Percentiles rank a stretch among this genome's conserved stretches.
These are phyloP conservation scores for Kazachstania sp. DNA, from an alignment of 1,139 yeast species.

Conservation along the genomic window DNA sequence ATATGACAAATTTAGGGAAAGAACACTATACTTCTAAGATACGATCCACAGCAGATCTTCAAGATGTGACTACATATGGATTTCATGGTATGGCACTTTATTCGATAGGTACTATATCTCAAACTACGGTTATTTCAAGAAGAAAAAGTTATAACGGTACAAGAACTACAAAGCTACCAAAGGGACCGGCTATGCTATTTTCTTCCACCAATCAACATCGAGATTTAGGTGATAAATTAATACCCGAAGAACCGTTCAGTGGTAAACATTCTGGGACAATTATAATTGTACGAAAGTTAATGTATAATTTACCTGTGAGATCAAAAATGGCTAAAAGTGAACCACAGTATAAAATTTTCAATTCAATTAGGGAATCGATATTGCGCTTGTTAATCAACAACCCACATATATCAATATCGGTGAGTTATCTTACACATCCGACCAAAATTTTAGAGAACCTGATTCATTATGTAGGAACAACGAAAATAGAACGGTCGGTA, in stretches of 20 bases:
- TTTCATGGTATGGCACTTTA: constrained; percentile 43
- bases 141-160: constrained; percentile 21
- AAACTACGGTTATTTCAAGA: constrained; percentile 36
- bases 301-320: constrained; percentile 53
- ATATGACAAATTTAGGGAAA: constrained; percentile 38
- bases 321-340: constrained; percentile 21
- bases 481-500: not conserved
- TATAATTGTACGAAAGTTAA: constrained; percentile 42
- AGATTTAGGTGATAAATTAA: not conserved
- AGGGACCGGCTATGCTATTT: constrained; percentile 8
- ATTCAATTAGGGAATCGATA: constrained; percentile 33
- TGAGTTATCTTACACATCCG: not conserved
- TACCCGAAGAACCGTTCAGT: constrained; percentile 3
- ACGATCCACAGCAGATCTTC: constrained; percentile 25
- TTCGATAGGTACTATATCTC: constrained; percentile 34
- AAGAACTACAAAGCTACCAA: constrained; percentile 15
- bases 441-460: not conserved
- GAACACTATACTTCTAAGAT: constrained; percentile 43
- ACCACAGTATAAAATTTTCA: constrained; percentile 26
- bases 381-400: constrained; percentile 32
- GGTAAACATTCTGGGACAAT: constrained; percentile 41
- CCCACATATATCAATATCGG: constrained; percentile 22
- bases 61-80: constrained; percentile 28
- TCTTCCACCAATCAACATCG: not conserved
- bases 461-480: not conserved